A percentile compares a stretch with the other conserved stretches of the same genome.
These are phyloP conservation scores for Claviceps spartinae DNA, from an alignment of 2,329 filamentous ascomycete genomes.

Conservation along the genomic window DNA sequence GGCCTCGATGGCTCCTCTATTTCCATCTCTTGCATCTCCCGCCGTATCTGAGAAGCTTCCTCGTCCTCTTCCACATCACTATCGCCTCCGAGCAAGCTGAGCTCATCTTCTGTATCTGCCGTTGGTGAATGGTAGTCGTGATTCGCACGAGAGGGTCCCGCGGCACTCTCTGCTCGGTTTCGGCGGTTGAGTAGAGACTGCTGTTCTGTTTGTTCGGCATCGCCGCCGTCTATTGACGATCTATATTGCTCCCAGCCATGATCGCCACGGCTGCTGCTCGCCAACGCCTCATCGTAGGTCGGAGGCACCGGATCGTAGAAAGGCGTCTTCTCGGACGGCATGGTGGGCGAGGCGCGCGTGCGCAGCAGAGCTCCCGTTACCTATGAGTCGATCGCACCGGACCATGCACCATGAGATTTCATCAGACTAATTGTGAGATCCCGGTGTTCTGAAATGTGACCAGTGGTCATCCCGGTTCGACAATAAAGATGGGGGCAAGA, in stretches of 20 bases:
- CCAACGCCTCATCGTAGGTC: conserved; percentile 29
- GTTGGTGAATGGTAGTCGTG: conserved; percentile 64
- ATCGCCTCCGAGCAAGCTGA: conserved; percentile 37
- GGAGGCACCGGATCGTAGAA: conserved; percentile 31
- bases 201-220: conserved; percentile 59
- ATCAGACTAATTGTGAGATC: not conserved
- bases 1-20: conserved; percentile 52
- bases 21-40: conserved; percentile 83
- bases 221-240: conserved; percentile 37
- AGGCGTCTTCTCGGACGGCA: conserved; percentile 27
- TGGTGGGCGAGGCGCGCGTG: conserved; percentile 7
- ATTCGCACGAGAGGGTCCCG: conserved; percentile 29
- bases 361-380: not conserved
- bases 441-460: not conserved
- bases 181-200: conserved; percentile 49
- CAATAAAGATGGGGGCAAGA: not conserved
- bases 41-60: conserved; percentile 54
- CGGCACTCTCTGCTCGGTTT: conserved; percentile 31
- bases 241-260: conserved; percentile 17
- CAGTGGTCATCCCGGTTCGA: not conserved
- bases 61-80: conserved; percentile 27
- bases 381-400: not conserved
- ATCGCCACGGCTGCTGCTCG: conserved; percentile 21
- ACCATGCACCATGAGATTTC: not conserved
- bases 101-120: conserved; percentile 64